These are phyloP conservation scores for maize (Zea mays) DNA, from an alignment of 176 grass and related monocot genomes.

Conservation along the genomic window DNA sequence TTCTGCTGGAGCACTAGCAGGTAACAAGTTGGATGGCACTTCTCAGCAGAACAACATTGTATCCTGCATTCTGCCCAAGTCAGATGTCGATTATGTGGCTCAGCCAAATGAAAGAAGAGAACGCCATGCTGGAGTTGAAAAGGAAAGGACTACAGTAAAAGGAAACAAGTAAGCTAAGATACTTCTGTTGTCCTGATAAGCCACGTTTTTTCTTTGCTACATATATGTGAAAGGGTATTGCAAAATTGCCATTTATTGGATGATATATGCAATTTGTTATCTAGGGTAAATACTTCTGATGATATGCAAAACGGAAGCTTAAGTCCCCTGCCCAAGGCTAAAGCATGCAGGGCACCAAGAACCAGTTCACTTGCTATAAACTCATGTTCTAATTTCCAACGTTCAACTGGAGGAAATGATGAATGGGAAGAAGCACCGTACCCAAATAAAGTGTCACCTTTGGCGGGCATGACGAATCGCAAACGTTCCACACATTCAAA, in stretches of 20 bases:
- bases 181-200: conserved; percentile 1
- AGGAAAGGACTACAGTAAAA: conserved; percentile 61
- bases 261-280: conserved; percentile 28
- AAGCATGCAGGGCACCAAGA: conserved; percentile 76
- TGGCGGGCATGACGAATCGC: conserved; percentile 49
- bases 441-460: conserved; percentile 64
- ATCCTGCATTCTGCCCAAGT: conserved; percentile 46
- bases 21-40: conserved; percentile 61
- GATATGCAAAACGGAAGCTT: conserved; percentile 57
- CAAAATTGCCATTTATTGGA: conserved; percentile 32
- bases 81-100: conserved; percentile 46
- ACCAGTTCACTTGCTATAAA: conserved; percentile 54
- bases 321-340: conserved; percentile 67
- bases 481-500: conserved; percentile 58
- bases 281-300: conserved; percentile 56
- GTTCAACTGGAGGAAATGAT: conserved; percentile 54
- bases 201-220: conserved; percentile 15
- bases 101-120: conserved; percentile 72
- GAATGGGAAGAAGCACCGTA: conserved; percentile 56
- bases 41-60: conserved; percentile 54
- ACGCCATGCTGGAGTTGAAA: conserved; percentile 58
- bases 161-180: conserved; percentile 73
- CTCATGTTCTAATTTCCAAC: conserved; percentile 61
- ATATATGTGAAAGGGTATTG: conserved; percentile 21
- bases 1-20: conserved; percentile 44